These are phyloP conservation scores for Alternaria metachromatica DNA, from an alignment of 2,329 filamentous ascomycete species.

Conservation along the genomic window DNA sequence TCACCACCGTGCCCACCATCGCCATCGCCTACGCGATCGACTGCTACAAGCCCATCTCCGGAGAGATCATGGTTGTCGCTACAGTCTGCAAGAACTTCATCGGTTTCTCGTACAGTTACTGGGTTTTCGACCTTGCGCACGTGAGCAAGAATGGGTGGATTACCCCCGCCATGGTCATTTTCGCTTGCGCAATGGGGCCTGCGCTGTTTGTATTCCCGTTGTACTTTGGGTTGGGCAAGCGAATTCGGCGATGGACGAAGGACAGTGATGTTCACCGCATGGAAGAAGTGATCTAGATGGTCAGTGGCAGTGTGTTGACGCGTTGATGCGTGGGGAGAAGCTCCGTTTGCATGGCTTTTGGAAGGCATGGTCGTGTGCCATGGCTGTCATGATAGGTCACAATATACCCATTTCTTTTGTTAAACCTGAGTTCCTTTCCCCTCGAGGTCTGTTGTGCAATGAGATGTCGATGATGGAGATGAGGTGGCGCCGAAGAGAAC, in stretches of 20 bases:
- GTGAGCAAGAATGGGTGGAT: constrained; percentile 48
- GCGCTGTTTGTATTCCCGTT: constrained; percentile 50
- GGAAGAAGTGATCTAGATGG: constrained; percentile 17
- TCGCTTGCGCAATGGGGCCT: constrained; percentile 50
- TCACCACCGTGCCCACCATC: constrained; percentile 54
- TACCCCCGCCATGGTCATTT: constrained; percentile 54
- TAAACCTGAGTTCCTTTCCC: neutral
- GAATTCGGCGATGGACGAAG: constrained; percentile 48
- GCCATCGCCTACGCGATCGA: constrained; percentile 55
- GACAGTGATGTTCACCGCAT: constrained; percentile 26
- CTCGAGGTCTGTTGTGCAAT: no score
- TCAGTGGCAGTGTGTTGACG: neutral
- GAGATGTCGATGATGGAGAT: neutral
- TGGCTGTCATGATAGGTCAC: neutral
- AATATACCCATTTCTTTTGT: neutral
- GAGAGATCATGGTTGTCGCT: constrained; percentile 55
- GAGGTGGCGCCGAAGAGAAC: neutral
- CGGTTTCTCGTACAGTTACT: constrained; percentile 53
- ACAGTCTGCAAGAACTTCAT: constrained; percentile 56
- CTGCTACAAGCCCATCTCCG: constrained; percentile 56
- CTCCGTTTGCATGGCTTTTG: neutral
- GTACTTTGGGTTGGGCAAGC: constrained; percentile 53
- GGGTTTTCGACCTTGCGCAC: constrained; percentile 50
- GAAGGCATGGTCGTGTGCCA: neutral
- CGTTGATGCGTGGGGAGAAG: neutral